Evolutionary conservation across 2,329 filamentous ascomycete genomes (phyloP).

Genomic region (Trichophyton mentagrophytes): DNA sequence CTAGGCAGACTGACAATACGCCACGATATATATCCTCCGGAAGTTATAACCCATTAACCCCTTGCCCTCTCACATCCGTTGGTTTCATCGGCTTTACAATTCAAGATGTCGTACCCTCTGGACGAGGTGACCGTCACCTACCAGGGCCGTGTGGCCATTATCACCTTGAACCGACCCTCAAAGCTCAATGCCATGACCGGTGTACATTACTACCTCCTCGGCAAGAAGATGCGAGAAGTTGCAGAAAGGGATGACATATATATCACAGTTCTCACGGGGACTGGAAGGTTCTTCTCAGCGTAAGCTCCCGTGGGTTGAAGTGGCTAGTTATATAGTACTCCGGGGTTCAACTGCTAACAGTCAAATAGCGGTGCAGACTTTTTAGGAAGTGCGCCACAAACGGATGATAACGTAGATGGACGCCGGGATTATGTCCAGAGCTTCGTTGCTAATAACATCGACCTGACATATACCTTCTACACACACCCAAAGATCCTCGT

Average conservation of each 20-base stretch:
- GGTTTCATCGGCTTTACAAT: neutral
- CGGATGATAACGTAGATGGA: conserved; percentile 30
- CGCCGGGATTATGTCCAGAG: conserved; percentile 50
- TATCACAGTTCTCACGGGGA: conserved; percentile 73
- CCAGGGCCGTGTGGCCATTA: conserved; percentile 59
- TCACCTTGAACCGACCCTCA: conserved; percentile 71
- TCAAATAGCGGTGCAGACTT: conserved; percentile 63
- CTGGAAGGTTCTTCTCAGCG: conserved; percentile 77
- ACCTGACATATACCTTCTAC: conserved; percentile 82
- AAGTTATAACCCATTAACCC: neutral
- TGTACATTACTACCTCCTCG: conserved; percentile 64
- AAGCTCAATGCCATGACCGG: conserved; percentile 76
- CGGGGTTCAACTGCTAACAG: too few relatives aligned
- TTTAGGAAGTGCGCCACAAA: conserved; percentile 37
- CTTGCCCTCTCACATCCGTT: neutral
- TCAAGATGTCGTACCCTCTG: neutral
- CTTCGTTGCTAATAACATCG: conserved; percentile 78
- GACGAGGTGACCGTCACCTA: conserved; percentile 48
- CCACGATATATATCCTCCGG: neutral
- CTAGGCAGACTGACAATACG: neutral
- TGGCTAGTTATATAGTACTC: too few relatives aligned
- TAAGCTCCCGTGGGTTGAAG: conserved; percentile 28
- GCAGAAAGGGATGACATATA: conserved; percentile 66
- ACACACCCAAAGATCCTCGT: conserved; percentile 89
- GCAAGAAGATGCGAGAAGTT: conserved; percentile 60